Percentiles rank a stretch among this genome's conserved stretches.
Evolutionary conservation across 2,329 filamentous ascomycete genomes (phyloP).

Genomic region (Ceratocystis huliohia): DNA sequence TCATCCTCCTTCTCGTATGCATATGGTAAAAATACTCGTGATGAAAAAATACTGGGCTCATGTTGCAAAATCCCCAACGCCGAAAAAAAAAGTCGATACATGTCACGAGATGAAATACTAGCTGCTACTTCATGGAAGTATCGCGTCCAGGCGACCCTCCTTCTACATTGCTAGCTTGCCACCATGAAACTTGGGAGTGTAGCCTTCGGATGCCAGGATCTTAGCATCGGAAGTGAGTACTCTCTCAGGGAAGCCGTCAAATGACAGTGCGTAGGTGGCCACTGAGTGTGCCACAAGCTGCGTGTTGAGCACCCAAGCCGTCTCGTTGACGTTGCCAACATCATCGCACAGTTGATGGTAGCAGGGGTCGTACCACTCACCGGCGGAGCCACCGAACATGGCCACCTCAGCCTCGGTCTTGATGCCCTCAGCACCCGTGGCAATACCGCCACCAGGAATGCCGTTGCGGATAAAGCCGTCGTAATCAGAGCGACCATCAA

Average conservation of each 20-base stretch:
- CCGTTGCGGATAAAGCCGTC: constrained; percentile 60
- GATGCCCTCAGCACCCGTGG: constrained; percentile 63
- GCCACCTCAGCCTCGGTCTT: constrained; percentile 55
- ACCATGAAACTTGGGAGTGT: constrained; percentile 38
- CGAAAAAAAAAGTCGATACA: not conserved
- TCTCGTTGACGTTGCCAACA: constrained; percentile 43
- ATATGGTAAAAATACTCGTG: not conserved
- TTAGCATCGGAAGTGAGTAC: constrained; percentile 26
- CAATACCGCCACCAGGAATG: constrained; percentile 63
- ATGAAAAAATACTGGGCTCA: not conserved
- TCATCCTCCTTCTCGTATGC: not conserved
- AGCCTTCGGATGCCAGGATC: constrained; percentile 23
- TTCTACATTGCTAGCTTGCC: constrained; percentile 35
- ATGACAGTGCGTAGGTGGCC: constrained; percentile 54
- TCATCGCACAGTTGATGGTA: constrained; percentile 52
- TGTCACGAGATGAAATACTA: not conserved
- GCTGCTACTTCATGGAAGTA: not conserved
- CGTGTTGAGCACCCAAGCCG: constrained; percentile 49
- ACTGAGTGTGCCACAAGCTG: constrained; percentile 60
- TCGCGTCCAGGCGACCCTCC: no score
- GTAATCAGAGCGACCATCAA: constrained; percentile 71
- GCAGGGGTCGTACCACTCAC: constrained; percentile 45
- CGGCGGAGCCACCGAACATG: constrained; percentile 59
- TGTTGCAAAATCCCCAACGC: not conserved
- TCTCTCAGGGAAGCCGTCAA: constrained; percentile 52